Base-by-base conservation (phyloP, 441 rosid genomes). In the Erodium texanum region DNA sequence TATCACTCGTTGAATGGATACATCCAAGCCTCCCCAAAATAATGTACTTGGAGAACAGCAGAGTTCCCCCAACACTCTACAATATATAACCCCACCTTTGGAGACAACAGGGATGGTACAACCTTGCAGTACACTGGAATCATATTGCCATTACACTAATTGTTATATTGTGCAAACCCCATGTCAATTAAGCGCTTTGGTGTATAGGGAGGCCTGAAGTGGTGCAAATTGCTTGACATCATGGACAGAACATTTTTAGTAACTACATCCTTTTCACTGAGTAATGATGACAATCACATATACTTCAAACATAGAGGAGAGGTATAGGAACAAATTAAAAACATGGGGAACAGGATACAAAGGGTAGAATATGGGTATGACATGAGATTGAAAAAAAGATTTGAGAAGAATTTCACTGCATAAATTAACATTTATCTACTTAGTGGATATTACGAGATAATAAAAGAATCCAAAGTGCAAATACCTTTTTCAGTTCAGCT, bases 401-500 rank as follows among this genome's bases (percentile, higher is more conserved):
- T 18, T 58, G 23, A 23, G 11, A 58, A 23, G 64, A 61, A 61
- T 20, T n/a, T 23, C 63, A 22, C 20, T 12, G 64, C 36, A 5
- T 22, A 62, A 24, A 62, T 22, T 62, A 12, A 62, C 32, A 62
- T 62, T 0, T 62, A 18, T n/a, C 63, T 18, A 58, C 23, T 58
- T 8, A 66, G 15, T 16, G 24, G 58, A 7, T 23, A 11, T 27
- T 16, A 5, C 11, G 5, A 65, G 34, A 24, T 15, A 7, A 62
- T 12, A 24, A 11, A 14, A 27, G 38, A 70, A 23, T 20, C 22
- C 36, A 67, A 24, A 64, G 45, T 24, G 65, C 45, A 61, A 18
- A 64, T 52, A 81, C 97, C 94, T 79, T 93, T 79, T 93, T 93
- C 80, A 94, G 77, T 77, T 92, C 89, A 66, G 97, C 96, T 83